Evolutionary conservation across 2,329 filamentous ascomycete species (phyloP).

Genomic region (Paraconiothyrium sp.): DNA sequence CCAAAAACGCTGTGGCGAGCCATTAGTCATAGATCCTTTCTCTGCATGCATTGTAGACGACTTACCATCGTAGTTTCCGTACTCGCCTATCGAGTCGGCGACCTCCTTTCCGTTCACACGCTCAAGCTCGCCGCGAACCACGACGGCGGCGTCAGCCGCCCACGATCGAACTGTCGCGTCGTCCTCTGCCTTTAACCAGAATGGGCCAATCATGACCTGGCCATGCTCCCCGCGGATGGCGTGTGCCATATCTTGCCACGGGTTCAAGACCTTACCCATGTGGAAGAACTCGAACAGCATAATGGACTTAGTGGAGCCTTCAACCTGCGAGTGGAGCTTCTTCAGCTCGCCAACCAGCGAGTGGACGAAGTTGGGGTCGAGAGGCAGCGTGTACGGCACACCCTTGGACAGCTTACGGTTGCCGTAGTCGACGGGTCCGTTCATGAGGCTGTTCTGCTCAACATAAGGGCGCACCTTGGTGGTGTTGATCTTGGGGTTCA

Average conservation of each 20-base stretch:
- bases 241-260: conserved; percentile 12
- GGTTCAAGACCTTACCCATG: conserved; percentile 10
- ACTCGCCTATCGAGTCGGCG: conserved; percentile 15
- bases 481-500: conserved; percentile 4
- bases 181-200: conserved; percentile 10
- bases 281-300: conserved; percentile 20
- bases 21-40: neutral
- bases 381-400: conserved; percentile 3
- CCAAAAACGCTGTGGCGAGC: conserved; percentile 4
- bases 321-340: conserved; percentile 9
- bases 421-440: conserved; percentile 7
- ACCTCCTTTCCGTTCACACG: conserved; percentile 9
- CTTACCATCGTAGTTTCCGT: conserved; percentile 16
- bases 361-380: conserved; percentile 5
- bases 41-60: neutral
- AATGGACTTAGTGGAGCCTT: conserved; percentile 11
- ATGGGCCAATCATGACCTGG: conserved; percentile 13
- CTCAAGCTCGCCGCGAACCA: conserved; percentile 7
- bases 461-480: conserved; percentile 5
- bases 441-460: conserved; percentile 11
- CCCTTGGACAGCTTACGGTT: conserved; percentile 10
- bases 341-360: conserved; percentile 5
- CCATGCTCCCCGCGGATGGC: conserved; percentile 14
- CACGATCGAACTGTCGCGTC: conserved; percentile 5
- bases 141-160: neutral